Base-by-base conservation (phyloP, 768 basidiomycete species). In the Rhizopogon vulgaris region DNA sequence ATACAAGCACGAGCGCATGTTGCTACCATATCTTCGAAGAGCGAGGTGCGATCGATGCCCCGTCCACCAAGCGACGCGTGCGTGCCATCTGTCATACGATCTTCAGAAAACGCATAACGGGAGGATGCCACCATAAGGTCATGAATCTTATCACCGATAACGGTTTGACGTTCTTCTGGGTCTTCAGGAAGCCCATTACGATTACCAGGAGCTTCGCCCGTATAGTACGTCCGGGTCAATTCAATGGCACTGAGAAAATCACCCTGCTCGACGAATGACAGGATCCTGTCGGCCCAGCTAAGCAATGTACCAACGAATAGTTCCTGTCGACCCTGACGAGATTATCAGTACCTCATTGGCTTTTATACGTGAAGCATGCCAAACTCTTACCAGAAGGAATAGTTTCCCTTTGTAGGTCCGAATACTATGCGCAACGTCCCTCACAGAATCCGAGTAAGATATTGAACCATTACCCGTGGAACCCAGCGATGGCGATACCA, bases 281-380 rank as follows among this genome's bases (percentile, higher is more conserved):
- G 73, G 22, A 98, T 85, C 40, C 87, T 83, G 65, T 99, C 96
- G 5, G 95, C 92, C 96, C 96, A 99, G 1, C 92, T 91, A 28
- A 94, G 73, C 18, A 98, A 73, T 2, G 87, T 90, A 25, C 93
- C 96, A 3, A 88, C 92, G 63, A 79, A 77, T 1, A 97, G 56
- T 43, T 80, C 79, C 51, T 83, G 74, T 48, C 76, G 75, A 42
- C 80, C 79, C 91, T 89, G 57, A 28, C n/a, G 48, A 30, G n/a
- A 18, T 51, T 46, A 30, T 46, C 18, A 46, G 18, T 22, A 22
- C 18, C 22, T 46, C 5, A 12, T 32, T 32, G 28, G 24, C 37
- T 45, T 49, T 18, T 7, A 38, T 22, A 25, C 14, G 50, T 6
- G 48, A 40, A 38, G 38, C 47, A 41, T 22, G 28, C n/a, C 1